Conservation (phyloP, 1,284 basidiomycete species). For the Meira nashicola region DNA sequence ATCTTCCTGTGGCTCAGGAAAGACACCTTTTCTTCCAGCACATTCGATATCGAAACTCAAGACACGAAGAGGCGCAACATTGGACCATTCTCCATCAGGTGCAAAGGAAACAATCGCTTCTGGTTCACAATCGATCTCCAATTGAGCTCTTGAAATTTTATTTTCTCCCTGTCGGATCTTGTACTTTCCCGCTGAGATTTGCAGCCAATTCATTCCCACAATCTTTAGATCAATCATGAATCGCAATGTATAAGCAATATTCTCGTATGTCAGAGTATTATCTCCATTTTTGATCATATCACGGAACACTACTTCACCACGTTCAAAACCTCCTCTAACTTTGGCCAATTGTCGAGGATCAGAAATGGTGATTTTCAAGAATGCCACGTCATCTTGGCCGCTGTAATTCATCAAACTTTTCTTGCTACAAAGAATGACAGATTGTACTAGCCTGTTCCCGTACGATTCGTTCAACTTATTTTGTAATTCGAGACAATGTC, state of each 20-base stretch:
- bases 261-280: conserved; percentile 44
- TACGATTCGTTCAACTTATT: conserved; percentile 46
- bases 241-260: conserved; percentile 49
- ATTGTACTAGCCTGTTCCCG: conserved; percentile 31
- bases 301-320: conserved; percentile 47
- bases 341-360: conserved; percentile 42
- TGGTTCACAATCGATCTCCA: conserved; percentile 47
- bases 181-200: conserved; percentile 41
- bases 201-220: conserved; percentile 53
- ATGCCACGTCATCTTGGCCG: conserved; percentile 45
- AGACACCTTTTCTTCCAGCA: conserved; percentile 51
- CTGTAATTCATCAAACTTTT: conserved; percentile 50
- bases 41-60: conserved; percentile 53
- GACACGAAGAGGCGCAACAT: conserved; percentile 49
- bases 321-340: conserved; percentile 45
- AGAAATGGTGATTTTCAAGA: conserved; percentile 44
- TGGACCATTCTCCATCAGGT: conserved; percentile 49
- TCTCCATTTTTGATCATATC: conserved; percentile 47
- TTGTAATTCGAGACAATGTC: conserved; percentile 43
- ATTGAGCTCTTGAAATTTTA: conserved; percentile 44
- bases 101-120: conserved; percentile 42
- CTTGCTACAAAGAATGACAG: conserved; percentile 31
- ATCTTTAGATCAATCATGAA: conserved; percentile 52
- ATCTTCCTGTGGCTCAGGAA: conserved; percentile 46
- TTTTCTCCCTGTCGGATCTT: conserved; percentile 31